Base-by-base conservation (phyloP, 257 asterid genomes). In the Przewalskia tangutica region DNA sequence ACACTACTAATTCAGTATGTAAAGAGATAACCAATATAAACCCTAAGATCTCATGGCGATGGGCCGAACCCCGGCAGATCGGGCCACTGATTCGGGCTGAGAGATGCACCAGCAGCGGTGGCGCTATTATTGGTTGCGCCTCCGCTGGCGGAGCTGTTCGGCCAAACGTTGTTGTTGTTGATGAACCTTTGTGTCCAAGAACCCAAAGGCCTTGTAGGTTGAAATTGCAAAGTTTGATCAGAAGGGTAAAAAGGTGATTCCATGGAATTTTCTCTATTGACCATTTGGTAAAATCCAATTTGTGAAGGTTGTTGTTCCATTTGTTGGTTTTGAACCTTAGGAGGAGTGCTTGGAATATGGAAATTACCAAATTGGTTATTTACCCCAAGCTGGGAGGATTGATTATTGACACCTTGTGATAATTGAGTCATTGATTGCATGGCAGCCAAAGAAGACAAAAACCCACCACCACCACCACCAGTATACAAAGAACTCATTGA, bases 121-220 rank as follows among this genome's bases (percentile, higher is more conserved):
- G 12, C 11, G n/a, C 56, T 71, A 46, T 0, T 6, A 6, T 27
- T 27, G 32, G 14, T 71, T 46, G 42, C 58, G 6, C 40, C 59
- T 44, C 59, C 59, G 2, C 77, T 63, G 8, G 48, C 71, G 75
- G 77, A 67, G 50, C 83, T 84, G 76, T 65, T 85, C 3, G 23
- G 50, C 86, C 89, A 87, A 73, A 81, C 48, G 51, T 34, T 66
- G 27, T 13, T 84, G 65, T 81, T 78, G 81, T 73, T 77, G 78
- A 84, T 84, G 40, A 83, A 87, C 70, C 71, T 82, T 16, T 85
- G 88, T 8, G 88, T 85, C 95, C 95, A 89, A n/a, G 91, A 81
- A 81, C 70, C 46, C 83, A 83, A 36, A 20, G 87, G 87, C 86
- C 88, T 84, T 23, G 81, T 54, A 18, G 82, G 75, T 27, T 77